These are phyloP conservation scores for Chlorella ohadii DNA, from an alignment of 139 green algal genomes.

Conservation along the genomic window DNA sequence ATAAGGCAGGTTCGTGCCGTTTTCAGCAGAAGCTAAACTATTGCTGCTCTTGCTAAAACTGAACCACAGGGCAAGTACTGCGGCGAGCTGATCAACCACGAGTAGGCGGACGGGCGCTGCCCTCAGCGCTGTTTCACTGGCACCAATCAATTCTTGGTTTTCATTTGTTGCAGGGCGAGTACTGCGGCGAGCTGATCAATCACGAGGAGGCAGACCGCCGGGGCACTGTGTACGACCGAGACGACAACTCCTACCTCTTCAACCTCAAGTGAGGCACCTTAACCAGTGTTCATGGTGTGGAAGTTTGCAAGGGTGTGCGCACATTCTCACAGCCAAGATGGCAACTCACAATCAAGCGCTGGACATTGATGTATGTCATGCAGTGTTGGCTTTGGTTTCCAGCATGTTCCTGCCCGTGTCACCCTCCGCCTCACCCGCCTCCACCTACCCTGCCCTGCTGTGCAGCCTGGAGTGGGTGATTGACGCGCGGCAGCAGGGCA, in stretches of 20 bases:
- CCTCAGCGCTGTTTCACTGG: slow-evolving; percentile 87
- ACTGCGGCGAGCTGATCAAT: slow-evolving; percentile 86
- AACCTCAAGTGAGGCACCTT: slow-evolving; percentile 71
- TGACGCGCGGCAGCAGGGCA: slow-evolving; percentile 81
- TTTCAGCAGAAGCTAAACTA: too few relatives aligned
- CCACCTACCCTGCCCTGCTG: not conserved
- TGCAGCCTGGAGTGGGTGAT: slow-evolving; percentile 78
- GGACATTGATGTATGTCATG: too few relatives aligned
- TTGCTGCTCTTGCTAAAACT: too few relatives aligned
- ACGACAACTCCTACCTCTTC: slow-evolving; percentile 94
- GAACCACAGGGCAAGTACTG: slow-evolving; percentile 86
- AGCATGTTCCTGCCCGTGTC: not conserved
- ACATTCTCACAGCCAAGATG: too few relatives aligned
- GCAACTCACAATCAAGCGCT: too few relatives aligned
- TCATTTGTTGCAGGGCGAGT: slow-evolving; percentile 71
- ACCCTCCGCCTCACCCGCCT: not conserved
- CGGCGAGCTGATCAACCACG: slow-evolving; percentile 58
- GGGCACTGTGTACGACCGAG: slow-evolving; percentile 87
- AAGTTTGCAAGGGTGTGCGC: too few relatives aligned
- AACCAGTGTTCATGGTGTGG: too few relatives aligned
- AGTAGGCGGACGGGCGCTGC: slow-evolving; percentile 89
- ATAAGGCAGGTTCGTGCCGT: too few relatives aligned
- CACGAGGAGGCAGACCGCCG: slow-evolving; percentile 90
- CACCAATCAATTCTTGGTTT: too few relatives aligned
- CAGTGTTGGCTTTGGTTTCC: too few relatives aligned